Percentiles rank a stretch among this genome's conserved stretches.
Evolutionary conservation across 495 filamentous ascomycete species (phyloP).

Genomic region (Daldinia decipiens): DNA sequence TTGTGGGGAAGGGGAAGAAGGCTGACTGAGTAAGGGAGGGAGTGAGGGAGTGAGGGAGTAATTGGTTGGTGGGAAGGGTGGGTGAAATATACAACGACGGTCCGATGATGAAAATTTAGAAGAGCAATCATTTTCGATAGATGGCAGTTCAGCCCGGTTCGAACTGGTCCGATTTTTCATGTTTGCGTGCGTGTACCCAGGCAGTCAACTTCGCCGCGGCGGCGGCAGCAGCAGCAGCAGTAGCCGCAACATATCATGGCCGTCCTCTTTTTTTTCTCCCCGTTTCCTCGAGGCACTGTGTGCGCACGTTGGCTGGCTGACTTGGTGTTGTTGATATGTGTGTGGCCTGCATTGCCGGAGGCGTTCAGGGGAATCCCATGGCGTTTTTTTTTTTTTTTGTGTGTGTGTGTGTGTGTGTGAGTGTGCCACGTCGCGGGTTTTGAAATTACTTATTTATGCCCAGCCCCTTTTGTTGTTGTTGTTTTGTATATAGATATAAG

Average conservation of each 20-base stretch:
- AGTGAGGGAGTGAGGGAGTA: not conserved
- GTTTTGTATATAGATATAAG: conserved; percentile 4
- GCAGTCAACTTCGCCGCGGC: not conserved
- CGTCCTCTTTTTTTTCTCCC: not conserved
- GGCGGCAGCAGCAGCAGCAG: not conserved
- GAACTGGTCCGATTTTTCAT: not conserved
- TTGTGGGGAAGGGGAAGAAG: conserved; percentile 50
- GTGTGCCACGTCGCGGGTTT: not conserved
- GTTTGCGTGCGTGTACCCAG: conserved; percentile 5
- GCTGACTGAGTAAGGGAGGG: conserved; percentile 31
- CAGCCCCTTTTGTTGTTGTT: not conserved
- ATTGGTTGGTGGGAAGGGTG: not conserved
- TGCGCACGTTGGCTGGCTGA: conserved; percentile 14
- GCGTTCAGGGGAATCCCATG: conserved; percentile 37
- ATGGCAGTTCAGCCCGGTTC: not conserved
- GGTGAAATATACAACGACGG: not conserved
- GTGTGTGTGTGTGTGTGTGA: no score
- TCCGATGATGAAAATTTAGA: conserved; percentile 1
- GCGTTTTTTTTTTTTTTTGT: conserved; percentile 15
- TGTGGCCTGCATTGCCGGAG: conserved; percentile 45
- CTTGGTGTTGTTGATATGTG: conserved; percentile 1
- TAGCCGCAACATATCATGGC: not conserved
- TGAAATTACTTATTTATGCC: not conserved
- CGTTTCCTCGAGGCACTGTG: not conserved
- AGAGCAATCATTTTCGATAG: not conserved